Conservation (phyloP, 345 rosid genomes). For the Rhizophora mangle region DNA sequence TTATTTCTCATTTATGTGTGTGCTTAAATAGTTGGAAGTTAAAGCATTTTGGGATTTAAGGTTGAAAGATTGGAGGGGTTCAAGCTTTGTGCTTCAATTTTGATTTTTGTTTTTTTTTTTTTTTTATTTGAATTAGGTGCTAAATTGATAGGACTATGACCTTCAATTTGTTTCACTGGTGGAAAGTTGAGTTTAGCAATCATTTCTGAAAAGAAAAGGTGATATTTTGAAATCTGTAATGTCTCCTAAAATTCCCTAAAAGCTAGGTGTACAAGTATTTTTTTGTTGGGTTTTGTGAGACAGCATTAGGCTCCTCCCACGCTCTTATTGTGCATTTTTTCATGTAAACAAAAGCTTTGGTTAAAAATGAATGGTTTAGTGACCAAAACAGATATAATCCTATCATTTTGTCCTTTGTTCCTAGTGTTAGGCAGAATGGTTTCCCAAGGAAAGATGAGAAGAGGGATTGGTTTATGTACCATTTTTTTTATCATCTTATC, state of each 20-base stretch:
- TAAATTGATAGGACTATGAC: neutral
- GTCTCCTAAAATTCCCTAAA: too few species aligned
- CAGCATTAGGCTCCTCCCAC: too few species aligned
- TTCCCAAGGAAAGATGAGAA: neutral
- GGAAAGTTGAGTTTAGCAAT: neutral
- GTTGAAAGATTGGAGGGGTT: neutral
- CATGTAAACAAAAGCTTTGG: neutral
- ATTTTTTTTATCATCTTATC: neutral
- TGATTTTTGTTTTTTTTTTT: neutral
- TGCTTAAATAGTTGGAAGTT: neutral
- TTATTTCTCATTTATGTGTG: neutral
- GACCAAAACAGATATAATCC: neutral
- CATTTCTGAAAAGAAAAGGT: neutral
- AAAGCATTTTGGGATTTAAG: too few species aligned
- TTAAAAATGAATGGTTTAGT: neutral
- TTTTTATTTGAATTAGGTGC: neutral
- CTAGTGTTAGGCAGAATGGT: neutral
- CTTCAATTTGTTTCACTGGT: neutral
- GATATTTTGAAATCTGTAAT: too few species aligned
- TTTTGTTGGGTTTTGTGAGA: too few species aligned
- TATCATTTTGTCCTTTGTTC: neutral
- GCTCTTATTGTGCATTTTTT: neutral
- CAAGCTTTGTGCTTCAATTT: neutral
- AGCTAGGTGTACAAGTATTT: too few species aligned
- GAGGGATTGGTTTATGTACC: neutral